A percentile compares a stretch with the other conserved stretches of the same genome.
These are phyloP conservation scores for Saccharomyces hybrid DNA, from an alignment of 1,139 yeast species.

Conservation along the genomic window DNA sequence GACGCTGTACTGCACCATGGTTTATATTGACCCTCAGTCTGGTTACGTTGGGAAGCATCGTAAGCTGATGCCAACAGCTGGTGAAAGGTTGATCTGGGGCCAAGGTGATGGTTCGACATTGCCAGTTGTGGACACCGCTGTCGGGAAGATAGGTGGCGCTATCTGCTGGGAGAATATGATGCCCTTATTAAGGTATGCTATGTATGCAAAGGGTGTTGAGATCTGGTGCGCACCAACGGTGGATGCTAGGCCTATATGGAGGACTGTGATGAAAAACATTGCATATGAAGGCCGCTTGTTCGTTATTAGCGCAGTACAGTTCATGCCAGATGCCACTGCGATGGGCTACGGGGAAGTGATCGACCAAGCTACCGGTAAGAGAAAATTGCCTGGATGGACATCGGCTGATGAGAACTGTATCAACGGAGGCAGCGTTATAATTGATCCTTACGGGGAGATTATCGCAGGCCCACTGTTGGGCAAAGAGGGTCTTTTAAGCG, in stretches of 20 bases:
- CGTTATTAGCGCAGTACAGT: not conserved
- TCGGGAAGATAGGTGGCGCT: not conserved
- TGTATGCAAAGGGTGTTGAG: slow-evolving; percentile 36
- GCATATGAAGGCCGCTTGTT: slow-evolving; percentile 3
- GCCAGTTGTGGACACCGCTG: not conserved
- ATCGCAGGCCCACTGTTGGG: not conserved
- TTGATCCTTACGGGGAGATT: not conserved
- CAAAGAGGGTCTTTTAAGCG: not conserved
- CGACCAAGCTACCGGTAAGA: not conserved
- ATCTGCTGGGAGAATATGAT: not conserved
- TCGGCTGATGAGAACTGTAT: not conserved
- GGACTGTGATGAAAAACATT: slow-evolving; percentile 33
- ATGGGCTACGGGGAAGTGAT: not conserved
- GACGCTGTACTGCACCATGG: not conserved
- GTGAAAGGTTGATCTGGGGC: not conserved
- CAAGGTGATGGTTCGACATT: not conserved
- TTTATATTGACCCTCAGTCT: not conserved
- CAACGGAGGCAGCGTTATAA: not conserved
- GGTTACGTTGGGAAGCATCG: not conserved
- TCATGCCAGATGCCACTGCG: not conserved
- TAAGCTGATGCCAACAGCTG: not conserved
- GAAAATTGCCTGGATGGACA: not conserved
- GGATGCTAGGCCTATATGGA: slow-evolving; percentile 36
- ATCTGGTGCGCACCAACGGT: slow-evolving; percentile 39
- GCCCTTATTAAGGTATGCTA: slow-evolving; percentile 30